Evolutionary conservation across 148 eudicot species (phyloP).

Genomic region (Rhododendron griersonianum): DNA sequence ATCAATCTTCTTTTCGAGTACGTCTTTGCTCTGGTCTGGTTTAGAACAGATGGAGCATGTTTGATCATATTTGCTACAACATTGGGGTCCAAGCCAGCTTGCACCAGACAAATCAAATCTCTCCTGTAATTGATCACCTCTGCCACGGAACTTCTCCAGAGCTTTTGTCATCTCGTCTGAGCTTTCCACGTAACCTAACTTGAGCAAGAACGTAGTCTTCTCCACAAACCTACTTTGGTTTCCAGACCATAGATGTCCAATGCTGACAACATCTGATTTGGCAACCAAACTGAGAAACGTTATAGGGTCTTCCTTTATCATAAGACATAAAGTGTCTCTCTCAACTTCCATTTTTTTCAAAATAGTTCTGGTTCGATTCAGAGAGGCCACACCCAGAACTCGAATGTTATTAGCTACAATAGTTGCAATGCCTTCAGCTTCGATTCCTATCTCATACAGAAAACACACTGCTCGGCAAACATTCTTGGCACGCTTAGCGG

Average conservation of each 20-base stretch:
- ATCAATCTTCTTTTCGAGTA: constrained; percentile 41
- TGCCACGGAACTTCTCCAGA: constrained; percentile 43
- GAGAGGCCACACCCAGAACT: constrained; percentile 24
- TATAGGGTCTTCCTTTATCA: constrained; percentile 35
- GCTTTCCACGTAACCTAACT: constrained; percentile 48
- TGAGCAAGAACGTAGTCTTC: constrained; percentile 32
- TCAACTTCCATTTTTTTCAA: constrained; percentile 26
- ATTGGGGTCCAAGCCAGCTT: constrained; percentile 48
- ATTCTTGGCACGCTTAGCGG: constrained; percentile 33
- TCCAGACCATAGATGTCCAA: constrained; percentile 7
- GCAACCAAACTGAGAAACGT: constrained; percentile 36
- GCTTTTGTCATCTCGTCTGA: constrained; percentile 63
- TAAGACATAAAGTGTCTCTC: constrained; percentile 25
- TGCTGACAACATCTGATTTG: constrained; percentile 12
- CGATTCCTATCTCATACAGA: constrained; percentile 43
- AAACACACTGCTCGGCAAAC: constrained; percentile 36
- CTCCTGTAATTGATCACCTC: constrained; percentile 62
- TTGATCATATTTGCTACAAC: constrained; percentile 45
- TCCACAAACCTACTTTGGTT: constrained; percentile 22
- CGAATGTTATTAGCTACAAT: constrained; percentile 32
- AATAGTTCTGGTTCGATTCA: constrained; percentile 39
- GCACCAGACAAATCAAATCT: constrained; percentile 57
- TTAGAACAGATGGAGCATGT: constrained; percentile 42
- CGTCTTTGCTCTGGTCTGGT: constrained; percentile 50
- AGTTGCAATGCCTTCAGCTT: constrained; percentile 22